Evolutionary conservation across 345 rosid species (phyloP).

Genomic region (Raphanus sativus): DNA sequence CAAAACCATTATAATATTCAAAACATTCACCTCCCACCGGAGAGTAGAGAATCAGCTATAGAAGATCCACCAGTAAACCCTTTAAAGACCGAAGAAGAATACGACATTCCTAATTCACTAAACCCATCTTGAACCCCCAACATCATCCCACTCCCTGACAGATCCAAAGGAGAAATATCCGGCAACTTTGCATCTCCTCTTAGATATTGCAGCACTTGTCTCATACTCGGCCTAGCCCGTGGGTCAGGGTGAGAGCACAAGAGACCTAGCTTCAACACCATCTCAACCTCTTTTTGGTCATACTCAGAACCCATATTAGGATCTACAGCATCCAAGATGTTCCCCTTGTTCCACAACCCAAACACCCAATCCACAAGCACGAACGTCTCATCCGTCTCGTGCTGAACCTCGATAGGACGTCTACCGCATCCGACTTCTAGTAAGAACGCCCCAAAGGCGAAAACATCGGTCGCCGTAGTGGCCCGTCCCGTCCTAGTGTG

Average conservation of each 20-base stretch:
- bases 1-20: neutral
- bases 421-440: conserved; percentile 80
- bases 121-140: conserved; percentile 45
- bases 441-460: conserved; percentile 87
- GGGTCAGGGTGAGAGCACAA: conserved; percentile 65
- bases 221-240: conserved; percentile 63
- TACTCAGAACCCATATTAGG: conserved; percentile 38
- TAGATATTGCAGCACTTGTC: conserved; percentile 66
- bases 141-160: conserved; percentile 41
- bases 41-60: conserved; percentile 53
- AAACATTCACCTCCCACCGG: conserved; percentile 51
- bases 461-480: conserved; percentile 69
- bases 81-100: conserved; percentile 39
- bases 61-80: conserved; percentile 43
- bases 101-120: conserved; percentile 43
- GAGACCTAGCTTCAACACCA: conserved; percentile 66
- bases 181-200: conserved; percentile 59
- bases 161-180: conserved; percentile 39
- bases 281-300: conserved; percentile 49
- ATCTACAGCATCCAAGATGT: conserved; percentile 56
- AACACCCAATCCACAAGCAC: conserved; percentile 80
- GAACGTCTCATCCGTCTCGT: conserved; percentile 26
- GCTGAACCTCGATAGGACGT: conserved; percentile 67
- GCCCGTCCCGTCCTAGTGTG: conserved; percentile 81
- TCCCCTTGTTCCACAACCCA: conserved; percentile 53